phyloP scores from a whole-genome alignment of 768 basidiomycete species.

The Tubosaeta sp. region DNA sequence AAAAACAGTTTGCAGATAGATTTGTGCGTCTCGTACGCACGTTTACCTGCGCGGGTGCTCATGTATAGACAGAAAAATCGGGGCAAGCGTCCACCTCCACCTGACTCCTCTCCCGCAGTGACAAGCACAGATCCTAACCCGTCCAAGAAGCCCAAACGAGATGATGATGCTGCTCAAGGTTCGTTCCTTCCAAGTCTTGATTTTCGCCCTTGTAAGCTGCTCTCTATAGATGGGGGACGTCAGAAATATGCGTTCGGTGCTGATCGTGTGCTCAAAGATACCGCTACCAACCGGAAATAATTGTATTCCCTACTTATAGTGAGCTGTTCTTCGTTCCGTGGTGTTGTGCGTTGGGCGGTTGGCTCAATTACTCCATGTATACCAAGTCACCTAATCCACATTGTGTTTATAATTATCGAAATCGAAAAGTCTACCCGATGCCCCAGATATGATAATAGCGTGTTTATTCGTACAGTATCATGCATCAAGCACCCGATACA shows the following conservation, averaged over 20 bases:
- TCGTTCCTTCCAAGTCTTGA: background rate
- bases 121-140: constrained; percentile 32
- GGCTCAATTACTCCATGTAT: background rate
- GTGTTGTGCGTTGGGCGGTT: background rate
- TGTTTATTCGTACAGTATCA: constrained; percentile 15
- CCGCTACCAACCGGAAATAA: background rate
- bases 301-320: background rate
- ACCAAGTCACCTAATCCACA: background rate
- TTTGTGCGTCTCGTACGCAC: constrained; percentile 42
- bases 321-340: background rate
- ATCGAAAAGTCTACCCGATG: background rate
- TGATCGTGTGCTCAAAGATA: background rate
- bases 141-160: constrained; percentile 38
- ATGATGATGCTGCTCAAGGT: constrained; percentile 12
- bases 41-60: background rate
- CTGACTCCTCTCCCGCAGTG: constrained; percentile 35
- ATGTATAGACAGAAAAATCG: constrained; percentile 44
- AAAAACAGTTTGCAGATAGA: constrained; percentile 55
- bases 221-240: background rate
- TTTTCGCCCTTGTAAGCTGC: background rate
- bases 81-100: constrained; percentile 49
- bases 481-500: constrained; percentile 39
- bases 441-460: background rate
- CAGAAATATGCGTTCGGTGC: background rate
- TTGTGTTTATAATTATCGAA: background rate